A percentile compares a stretch with the other conserved stretches of the same genome.
Evolutionary conservation across 495 filamentous ascomycete genomes (phyloP).

Genomic region (Talaromyces stipitatus): DNA sequence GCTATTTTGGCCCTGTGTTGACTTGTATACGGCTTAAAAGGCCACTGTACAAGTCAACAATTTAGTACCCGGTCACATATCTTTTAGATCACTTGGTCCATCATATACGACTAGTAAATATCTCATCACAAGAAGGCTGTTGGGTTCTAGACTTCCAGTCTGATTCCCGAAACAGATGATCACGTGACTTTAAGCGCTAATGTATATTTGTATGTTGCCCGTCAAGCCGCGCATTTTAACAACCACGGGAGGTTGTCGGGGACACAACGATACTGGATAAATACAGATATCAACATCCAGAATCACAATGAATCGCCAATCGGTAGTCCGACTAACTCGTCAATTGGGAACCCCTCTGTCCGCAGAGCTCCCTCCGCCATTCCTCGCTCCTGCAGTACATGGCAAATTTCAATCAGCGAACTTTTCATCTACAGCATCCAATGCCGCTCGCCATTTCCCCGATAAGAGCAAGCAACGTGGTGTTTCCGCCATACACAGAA

Average conservation of each 20-base stretch:
- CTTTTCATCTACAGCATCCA: constrained; percentile 36
- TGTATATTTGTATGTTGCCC: neutral
- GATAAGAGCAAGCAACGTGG: constrained; percentile 54
- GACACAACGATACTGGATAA: neutral
- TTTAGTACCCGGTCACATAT: too few relatives aligned
- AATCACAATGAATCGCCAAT: constrained; percentile 34
- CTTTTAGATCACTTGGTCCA: too few relatives aligned
- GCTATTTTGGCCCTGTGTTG: too few relatives aligned
- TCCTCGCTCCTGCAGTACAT: constrained; percentile 38
- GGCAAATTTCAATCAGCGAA: constrained; percentile 34
- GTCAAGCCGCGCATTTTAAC: neutral
- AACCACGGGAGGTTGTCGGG: neutral
- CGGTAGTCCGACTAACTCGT: constrained; percentile 25
- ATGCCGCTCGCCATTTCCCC: constrained; percentile 25
- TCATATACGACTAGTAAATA: neutral
- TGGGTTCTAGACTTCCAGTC: neutral
- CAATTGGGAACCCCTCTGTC: constrained; percentile 23
- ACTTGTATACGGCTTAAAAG: too few relatives aligned
- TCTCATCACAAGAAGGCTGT: neutral
- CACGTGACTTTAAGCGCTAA: neutral
- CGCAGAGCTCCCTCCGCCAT: constrained; percentile 34
- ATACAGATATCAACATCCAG: neutral
- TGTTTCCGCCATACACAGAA: constrained; percentile 69
- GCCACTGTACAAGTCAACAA: too few relatives aligned
- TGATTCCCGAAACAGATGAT: too few relatives aligned